phyloP scores from a whole-genome alignment of 164 flowering plant species.

The Nelumbo lutea region DNA sequence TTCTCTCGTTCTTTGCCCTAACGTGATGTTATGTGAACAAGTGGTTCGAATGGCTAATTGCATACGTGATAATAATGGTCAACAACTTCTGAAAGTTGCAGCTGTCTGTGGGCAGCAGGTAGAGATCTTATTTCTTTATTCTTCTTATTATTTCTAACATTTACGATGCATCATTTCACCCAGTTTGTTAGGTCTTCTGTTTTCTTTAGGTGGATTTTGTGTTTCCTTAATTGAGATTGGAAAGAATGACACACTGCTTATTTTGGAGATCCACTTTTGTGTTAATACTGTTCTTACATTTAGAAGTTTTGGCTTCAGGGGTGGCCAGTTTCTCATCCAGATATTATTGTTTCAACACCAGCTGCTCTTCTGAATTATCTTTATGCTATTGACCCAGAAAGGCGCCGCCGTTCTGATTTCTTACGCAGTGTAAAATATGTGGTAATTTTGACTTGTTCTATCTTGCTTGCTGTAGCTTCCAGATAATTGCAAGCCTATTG shows the following conservation, averaged over 20 bases:
- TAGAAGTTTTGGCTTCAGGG: conserved; percentile 50
- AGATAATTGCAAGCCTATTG: neutral
- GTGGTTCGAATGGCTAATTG: conserved; percentile 83
- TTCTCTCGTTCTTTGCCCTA: conserved; percentile 91
- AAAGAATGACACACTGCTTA: neutral
- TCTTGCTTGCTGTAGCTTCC: neutral
- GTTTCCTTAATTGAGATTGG: neutral
- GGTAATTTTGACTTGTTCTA: conserved; percentile 39
- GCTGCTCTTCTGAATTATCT: conserved; percentile 86
- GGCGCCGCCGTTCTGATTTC: conserved; percentile 47
- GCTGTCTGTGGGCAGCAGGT: conserved; percentile 89
- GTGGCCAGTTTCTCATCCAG: conserved; percentile 70
- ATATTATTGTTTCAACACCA: conserved; percentile 87
- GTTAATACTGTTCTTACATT: neutral
- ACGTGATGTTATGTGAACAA: conserved; percentile 90
- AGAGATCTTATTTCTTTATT: conserved; percentile 4
- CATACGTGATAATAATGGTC: conserved; percentile 48
- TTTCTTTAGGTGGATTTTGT: neutral
- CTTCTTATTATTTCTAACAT: neutral
- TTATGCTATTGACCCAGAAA: conserved; percentile 57
- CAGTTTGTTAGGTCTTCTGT: neutral
- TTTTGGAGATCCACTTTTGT: neutral
- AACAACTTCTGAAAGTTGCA: conserved; percentile 60
- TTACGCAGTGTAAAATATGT: conserved; percentile 71
- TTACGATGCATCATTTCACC: neutral